A percentile compares a stretch with the other conserved stretches of the same genome.
Conservation (phyloP, 2,329 filamentous ascomycete genomes). For the Phaeosphaeriaceae sp. region DNA sequence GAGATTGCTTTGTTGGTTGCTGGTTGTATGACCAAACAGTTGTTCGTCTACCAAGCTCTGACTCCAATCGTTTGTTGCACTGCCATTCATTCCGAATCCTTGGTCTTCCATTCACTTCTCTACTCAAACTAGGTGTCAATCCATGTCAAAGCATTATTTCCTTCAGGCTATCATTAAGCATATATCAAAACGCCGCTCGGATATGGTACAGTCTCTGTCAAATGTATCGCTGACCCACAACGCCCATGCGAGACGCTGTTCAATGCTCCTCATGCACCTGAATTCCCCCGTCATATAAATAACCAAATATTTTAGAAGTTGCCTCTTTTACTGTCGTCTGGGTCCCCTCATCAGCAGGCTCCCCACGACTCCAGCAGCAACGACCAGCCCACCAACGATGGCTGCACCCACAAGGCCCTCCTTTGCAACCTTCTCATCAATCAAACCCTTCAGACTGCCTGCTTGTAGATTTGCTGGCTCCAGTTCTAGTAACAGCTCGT, state of each 20-base stretch:
- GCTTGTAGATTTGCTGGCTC: constrained; percentile 93
- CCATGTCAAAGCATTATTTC: not conserved
- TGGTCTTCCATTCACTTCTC: constrained; percentile 36
- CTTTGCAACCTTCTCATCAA: constrained; percentile 95
- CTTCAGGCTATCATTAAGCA: not conserved
- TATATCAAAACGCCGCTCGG: not conserved
- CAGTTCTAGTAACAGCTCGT: constrained; percentile 87
- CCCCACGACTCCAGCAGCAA: constrained; percentile 91
- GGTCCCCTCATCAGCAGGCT: constrained; percentile 80
- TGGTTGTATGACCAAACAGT: constrained; percentile 6
- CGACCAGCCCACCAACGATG: constrained; percentile 89
- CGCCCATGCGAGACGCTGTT: constrained; percentile 27
- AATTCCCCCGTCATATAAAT: not conserved
- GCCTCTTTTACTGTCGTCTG: constrained; percentile 56
- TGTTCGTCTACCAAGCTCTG: constrained; percentile 26
- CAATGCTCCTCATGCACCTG: constrained; percentile 3
- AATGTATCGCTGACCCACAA: constrained; percentile 29
- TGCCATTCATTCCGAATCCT: constrained; percentile 22
- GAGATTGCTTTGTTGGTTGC: constrained; percentile 10
- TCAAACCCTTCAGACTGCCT: constrained; percentile 80
- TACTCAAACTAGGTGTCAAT: not conserved
- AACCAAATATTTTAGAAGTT: not conserved
- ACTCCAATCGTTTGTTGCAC: constrained; percentile 29
- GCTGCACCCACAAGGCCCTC: constrained; percentile 94
- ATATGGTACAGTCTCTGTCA: constrained; percentile 15